Evolutionary conservation across 108 stramenopile species (phyloP), one percentile per base, ranked within the genome.

Genomic region (Skeletonema marinoi): DNA sequence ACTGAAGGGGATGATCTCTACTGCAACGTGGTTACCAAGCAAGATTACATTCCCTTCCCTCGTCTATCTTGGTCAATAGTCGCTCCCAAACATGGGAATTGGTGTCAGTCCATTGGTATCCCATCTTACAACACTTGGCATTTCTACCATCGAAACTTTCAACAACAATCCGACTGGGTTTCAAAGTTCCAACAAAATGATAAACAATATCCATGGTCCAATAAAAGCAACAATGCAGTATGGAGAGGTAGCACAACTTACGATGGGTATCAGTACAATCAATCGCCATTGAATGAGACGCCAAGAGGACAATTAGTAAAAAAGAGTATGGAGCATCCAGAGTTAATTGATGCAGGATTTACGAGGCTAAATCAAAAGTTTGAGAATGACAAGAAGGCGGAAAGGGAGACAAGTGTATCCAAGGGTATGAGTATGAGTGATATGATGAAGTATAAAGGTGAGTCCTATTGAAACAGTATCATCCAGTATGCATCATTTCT

Each of bases 231-330:
- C 13, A 68, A 50, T 65, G 81, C 81, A 25, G 76, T 82, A 4
- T 82, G 81, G 81, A 71, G 81, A 63, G 81, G 81, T 39, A 72
- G 76, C 12, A 77, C 81, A 14, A 82, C 81, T 19, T 77, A 82
- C 35, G 76, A 72, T 16, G 38, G 0, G 25, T 0, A 0, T 25
- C 25, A 25, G 25, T 25, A 25, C 25, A 25, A 25, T 25, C 25
- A 25, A 60, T 50, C 69, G 25, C 0, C 25, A 25, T 25, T 78
- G 44, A 51, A 42, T 11, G 81, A 82, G 4, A 51, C 73, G 30
- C 81, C 81, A 6, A 76, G 81, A n/a, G 48, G 71, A 8, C 50
- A 66, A 42, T 38, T 82, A 16, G 81, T 82, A 1, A 48, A 60
- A 33, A 35, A 36, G 56, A 46, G 50, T 0, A 32, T 64, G 62